Percentiles rank a stretch among this genome's conserved stretches.
phyloP scores from a whole-genome alignment of 257 asterid species.

The Echium plantagineum region DNA sequence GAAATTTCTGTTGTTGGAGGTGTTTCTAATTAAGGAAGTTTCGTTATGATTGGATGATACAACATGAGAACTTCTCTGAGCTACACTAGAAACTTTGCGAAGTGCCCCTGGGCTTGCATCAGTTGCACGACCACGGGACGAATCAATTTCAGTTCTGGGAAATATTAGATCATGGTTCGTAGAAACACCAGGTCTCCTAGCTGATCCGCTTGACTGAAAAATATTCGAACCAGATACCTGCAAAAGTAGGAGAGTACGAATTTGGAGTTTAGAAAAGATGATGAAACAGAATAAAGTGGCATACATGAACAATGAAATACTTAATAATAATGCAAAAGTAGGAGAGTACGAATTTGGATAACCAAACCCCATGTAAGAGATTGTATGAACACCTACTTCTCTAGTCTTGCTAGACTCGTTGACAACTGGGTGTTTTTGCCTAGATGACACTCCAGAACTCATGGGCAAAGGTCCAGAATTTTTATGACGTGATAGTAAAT shows the following conservation, averaged over 20 bases:
- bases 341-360: too few relatives aligned
- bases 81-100: conserved; percentile 28
- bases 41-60: conserved; percentile 48
- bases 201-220: conserved; percentile 35
- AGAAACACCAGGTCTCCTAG: conserved; percentile 50
- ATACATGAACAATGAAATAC: background rate
- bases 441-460: conserved; percentile 50
- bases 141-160: conserved; percentile 27
- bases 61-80: conserved; percentile 43
- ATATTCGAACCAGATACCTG: conserved; percentile 45
- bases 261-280: background rate
- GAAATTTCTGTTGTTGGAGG: conserved; percentile 34
- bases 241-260: conserved; percentile 3
- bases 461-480: conserved; percentile 22
- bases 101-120: conserved; percentile 35
- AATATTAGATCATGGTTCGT: conserved; percentile 47
- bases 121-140: conserved; percentile 25
- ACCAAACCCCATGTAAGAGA: background rate
- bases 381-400: conserved; percentile 33
- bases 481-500: conserved; percentile 37
- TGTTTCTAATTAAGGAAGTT: conserved; percentile 30
- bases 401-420: conserved; percentile 32
- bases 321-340: too few relatives aligned
- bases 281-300: background rate
- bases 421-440: conserved; percentile 43